Evolutionary conservation across 192 early-diverging fungal species (phyloP).

Genomic region (Coemansia sp.): DNA sequence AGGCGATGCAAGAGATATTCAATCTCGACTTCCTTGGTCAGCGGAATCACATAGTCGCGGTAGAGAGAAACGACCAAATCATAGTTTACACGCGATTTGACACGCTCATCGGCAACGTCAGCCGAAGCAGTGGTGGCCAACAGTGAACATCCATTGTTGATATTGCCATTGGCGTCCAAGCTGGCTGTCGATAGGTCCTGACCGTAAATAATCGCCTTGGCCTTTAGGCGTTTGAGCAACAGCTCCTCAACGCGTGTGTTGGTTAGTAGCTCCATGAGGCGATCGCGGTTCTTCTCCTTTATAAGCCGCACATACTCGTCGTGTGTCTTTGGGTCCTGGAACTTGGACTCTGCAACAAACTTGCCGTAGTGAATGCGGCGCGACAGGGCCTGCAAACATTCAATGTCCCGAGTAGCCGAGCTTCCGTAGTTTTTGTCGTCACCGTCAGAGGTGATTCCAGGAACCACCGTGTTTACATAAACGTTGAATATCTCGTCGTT

Average conservation of each 20-base stretch:
- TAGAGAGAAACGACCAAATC: constrained; percentile 89
- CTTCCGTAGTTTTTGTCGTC: constrained; percentile 93
- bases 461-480: constrained; percentile 80
- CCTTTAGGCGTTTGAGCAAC: constrained; percentile 76
- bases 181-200: constrained; percentile 68
- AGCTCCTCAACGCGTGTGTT: constrained; percentile 82
- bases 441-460: constrained; percentile 66
- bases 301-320: constrained; percentile 76
- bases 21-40: constrained; percentile 96
- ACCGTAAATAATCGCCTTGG: constrained; percentile 92
- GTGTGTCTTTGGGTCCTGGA: constrained; percentile 76
- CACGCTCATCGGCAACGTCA: constrained; percentile 33
- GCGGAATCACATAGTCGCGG: constrained; percentile 91
- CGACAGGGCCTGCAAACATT: constrained; percentile 87
- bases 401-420: constrained; percentile 90
- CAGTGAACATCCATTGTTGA: constrained; percentile 21
- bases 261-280: constrained; percentile 83
- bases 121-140: constrained; percentile 13
- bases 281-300: constrained; percentile 66
- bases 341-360: constrained; percentile 97
- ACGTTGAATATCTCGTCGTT: constrained; percentile 81
- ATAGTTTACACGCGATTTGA: constrained; percentile 63
- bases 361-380: constrained; percentile 96
- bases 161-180: constrained; percentile 24
- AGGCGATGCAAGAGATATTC: constrained; percentile 82